Evolutionary conservation across 192 early-diverging fungal species (phyloP).

Genomic region (Entomortierella chlamydospora): DNA sequence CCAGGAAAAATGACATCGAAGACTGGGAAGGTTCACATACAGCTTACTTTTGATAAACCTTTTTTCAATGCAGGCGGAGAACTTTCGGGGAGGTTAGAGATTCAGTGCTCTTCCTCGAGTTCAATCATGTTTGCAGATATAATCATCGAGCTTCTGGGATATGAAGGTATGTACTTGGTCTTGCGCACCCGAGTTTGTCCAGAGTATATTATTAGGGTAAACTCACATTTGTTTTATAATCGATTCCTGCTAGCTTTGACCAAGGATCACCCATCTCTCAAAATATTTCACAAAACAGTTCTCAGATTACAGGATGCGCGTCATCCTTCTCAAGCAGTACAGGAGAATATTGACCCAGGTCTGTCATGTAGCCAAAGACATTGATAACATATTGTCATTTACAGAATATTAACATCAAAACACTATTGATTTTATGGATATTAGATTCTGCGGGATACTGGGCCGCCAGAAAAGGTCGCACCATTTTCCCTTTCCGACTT

Average conservation of each 20-base stretch:
- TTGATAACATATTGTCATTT: not conserved
- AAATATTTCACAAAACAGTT: constrained; percentile 44
- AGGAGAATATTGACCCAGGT: constrained; percentile 48
- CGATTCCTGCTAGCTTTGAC: constrained; percentile 15
- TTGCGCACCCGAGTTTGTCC: no score
- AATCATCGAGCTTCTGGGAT: constrained; percentile 44
- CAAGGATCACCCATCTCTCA: constrained; percentile 40
- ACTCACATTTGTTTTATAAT: no score
- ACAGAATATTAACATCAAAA: no score
- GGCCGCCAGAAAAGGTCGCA: constrained; percentile 47
- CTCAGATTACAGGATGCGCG: constrained; percentile 36
- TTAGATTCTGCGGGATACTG: constrained; percentile 44
- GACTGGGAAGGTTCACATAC: constrained; percentile 43
- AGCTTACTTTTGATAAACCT: constrained; percentile 42
- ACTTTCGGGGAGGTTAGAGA: constrained; percentile 42
- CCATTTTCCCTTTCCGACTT: constrained; percentile 47
- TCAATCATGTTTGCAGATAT: constrained; percentile 48
- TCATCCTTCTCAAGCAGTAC: constrained; percentile 45
- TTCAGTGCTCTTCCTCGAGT: constrained; percentile 43
- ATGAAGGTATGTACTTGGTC: constrained; percentile 27
- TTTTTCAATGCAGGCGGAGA: constrained; percentile 55
- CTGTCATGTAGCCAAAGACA: no score
- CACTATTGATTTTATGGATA: not conserved
- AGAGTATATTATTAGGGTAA: no score
- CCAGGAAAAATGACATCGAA: constrained; percentile 47